phyloP scores from a whole-genome alignment of 2,329 filamentous ascomycete genomes.

The Botryotinia narcissicola region DNA sequence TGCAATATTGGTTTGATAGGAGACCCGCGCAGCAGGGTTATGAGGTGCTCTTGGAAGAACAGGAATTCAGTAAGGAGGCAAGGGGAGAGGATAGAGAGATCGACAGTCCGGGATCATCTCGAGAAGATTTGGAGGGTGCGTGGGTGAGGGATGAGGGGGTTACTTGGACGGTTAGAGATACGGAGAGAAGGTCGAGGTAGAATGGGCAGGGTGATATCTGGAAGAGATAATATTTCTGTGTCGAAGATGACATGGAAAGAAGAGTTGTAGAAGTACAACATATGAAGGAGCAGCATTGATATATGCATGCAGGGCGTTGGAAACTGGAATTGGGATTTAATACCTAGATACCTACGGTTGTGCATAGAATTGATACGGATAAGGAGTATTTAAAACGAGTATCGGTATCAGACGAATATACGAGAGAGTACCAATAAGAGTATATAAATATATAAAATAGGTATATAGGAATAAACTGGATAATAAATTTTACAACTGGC shows the following conservation, averaged over 20 bases:
- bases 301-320: neutral
- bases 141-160: slow-evolving; percentile 28
- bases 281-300: neutral
- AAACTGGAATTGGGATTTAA: neutral
- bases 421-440: neutral
- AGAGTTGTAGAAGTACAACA: neutral
- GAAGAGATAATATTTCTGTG: neutral
- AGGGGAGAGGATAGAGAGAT: neutral
- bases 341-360: neutral
- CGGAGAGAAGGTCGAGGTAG: neutral
- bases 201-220: neutral
- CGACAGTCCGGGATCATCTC: neutral
- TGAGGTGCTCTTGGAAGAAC: slow-evolving; percentile 13
- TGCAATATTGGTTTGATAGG: slow-evolving; percentile 32
- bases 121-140: slow-evolving; percentile 27
- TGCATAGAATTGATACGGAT: neutral
- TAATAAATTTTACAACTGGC: neutral
- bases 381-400: neutral
- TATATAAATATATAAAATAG: neutral
- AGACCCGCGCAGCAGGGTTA: slow-evolving; percentile 27
- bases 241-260: neutral
- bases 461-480: neutral
- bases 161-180: slow-evolving; percentile 24
- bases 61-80: neutral
- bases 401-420: neutral